Conservation (phyloP, 1,139 yeast species). For the Nakaseomyces bracarensis region DNA sequence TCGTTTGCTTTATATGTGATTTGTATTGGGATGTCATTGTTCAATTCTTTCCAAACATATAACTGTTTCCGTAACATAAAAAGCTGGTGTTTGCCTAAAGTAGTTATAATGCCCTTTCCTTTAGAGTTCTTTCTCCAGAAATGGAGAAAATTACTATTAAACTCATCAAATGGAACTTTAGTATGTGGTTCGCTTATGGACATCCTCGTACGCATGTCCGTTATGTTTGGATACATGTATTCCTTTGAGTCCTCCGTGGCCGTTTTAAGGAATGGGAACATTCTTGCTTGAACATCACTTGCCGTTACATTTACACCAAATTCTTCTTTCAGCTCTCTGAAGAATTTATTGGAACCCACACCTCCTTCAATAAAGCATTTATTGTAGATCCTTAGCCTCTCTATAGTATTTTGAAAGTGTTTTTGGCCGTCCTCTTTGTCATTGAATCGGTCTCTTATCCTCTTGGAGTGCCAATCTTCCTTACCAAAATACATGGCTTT, state of each 20-base stretch:
- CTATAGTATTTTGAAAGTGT: background rate
- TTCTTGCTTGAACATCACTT: conserved; percentile 8
- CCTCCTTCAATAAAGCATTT: conserved; percentile 10
- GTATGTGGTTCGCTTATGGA: background rate
- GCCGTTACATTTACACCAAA: background rate
- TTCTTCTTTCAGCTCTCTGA: conserved; percentile 1
- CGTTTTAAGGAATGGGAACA: conserved; percentile 13
- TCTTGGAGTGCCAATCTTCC: conserved; percentile 5
- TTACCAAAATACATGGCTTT: conserved; percentile 5
- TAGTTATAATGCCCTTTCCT: conserved; percentile 14
- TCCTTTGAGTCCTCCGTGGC: background rate
- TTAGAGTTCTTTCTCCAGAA: conserved; percentile 9
- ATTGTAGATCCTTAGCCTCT: conserved; percentile 12
- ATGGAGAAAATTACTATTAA: conserved; percentile 9
- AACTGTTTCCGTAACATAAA: conserved; percentile 8
- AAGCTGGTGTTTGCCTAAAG: conserved; percentile 7
- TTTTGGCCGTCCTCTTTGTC: background rate
- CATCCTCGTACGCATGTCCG: conserved; percentile 3
- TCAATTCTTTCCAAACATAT: conserved; percentile 8
- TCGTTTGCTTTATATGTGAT: conserved; percentile 9
- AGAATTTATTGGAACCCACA: background rate
- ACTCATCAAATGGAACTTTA: conserved; percentile 1
- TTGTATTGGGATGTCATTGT: conserved; percentile 13
- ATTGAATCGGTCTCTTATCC: background rate
- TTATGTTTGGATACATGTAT: conserved; percentile 7